phyloP scores from a whole-genome alignment of 2,329 filamentous ascomycete genomes.

The Shiraia bambusicola region DNA sequence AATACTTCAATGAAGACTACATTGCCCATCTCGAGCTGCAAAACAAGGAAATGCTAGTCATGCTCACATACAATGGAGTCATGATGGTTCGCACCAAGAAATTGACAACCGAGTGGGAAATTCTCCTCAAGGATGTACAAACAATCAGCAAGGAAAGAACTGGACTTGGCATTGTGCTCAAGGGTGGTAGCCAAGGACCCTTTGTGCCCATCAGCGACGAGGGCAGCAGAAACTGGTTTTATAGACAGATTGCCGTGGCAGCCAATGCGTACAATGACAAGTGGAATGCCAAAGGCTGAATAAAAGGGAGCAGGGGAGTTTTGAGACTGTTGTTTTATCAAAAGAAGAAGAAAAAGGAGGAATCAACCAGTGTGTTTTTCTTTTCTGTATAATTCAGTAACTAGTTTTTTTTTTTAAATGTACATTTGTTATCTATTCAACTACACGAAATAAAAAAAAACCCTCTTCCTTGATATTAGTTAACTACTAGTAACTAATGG shows the following conservation, averaged over 20 bases:
- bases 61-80: constrained; percentile 65
- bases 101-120: constrained; percentile 91
- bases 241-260: constrained; percentile 65
- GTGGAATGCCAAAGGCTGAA: constrained; percentile 61
- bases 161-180: constrained; percentile 82
- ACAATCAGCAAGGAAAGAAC: constrained; percentile 97
- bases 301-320: constrained; percentile 20
- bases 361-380: too few relatives aligned
- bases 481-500: too few relatives aligned
- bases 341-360: too few relatives aligned
- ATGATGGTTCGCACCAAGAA: constrained; percentile 86
- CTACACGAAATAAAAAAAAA: too few relatives aligned
- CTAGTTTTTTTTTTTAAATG: too few relatives aligned
- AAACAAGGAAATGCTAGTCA: constrained; percentile 82
- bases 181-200: constrained; percentile 89
- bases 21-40: constrained; percentile 94
- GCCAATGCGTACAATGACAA: constrained; percentile 69
- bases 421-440: too few relatives aligned
- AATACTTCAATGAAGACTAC: constrained; percentile 97
- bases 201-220: constrained; percentile 95
- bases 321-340: too few relatives aligned
- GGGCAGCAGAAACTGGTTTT: constrained; percentile 67
- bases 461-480: too few relatives aligned
- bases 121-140: constrained; percentile 91
- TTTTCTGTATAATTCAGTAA: too few relatives aligned